Evolutionary conservation across 148 eudicot genomes (phyloP).

Genomic region (Rhododendron mucronatum): DNA sequence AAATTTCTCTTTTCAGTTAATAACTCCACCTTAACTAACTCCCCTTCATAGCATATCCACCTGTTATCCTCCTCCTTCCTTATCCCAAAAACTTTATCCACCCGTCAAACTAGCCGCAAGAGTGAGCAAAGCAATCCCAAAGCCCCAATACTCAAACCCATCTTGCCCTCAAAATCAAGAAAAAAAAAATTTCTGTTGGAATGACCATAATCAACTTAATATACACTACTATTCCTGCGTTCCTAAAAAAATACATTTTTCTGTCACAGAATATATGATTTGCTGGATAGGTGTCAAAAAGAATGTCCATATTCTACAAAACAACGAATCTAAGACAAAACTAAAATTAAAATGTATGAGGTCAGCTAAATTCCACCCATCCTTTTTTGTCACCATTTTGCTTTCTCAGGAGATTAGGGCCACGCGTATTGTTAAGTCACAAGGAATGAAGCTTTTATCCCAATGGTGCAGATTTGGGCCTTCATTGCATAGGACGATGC

Average conservation of each 20-base stretch:
- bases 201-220: background rate
- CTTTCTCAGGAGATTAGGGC: background rate
- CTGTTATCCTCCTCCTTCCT: too few species aligned
- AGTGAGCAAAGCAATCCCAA: too few species aligned
- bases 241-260: background rate
- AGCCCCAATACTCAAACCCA: background rate
- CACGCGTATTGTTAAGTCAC: background rate
- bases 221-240: background rate
- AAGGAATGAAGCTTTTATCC: background rate
- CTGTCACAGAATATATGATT: background rate
- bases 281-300: background rate
- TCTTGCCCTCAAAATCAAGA: background rate
- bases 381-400: background rate
- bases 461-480: background rate
- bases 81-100: too few species aligned
- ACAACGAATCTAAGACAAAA: background rate
- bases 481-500: background rate
- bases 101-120: too few species aligned
- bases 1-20: slow-evolving; percentile 26
- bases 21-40: too few species aligned
- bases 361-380: background rate
- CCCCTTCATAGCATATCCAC: too few species aligned
- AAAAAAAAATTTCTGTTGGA: background rate
- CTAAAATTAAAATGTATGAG: too few species aligned
- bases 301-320: background rate